These are phyloP conservation scores for Sclerotinia trifoliorum DNA, from an alignment of 2,329 filamentous ascomycete species.

Conservation along the genomic window DNA sequence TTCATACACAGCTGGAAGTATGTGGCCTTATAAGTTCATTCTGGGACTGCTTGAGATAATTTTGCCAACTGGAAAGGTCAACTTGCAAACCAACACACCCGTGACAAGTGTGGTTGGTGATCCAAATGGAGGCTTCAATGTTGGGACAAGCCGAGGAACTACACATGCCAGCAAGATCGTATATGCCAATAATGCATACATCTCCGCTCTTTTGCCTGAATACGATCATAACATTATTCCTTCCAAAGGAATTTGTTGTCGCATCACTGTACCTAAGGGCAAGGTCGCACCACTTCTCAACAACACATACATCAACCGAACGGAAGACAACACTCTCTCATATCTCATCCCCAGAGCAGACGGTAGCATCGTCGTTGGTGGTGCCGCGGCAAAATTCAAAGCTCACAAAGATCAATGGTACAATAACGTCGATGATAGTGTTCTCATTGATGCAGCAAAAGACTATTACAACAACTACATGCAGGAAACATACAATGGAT, in stretches of 20 bases:
- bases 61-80: constrained; percentile 45
- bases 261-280: constrained; percentile 35
- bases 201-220: constrained; percentile 57
- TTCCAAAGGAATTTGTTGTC: constrained; percentile 49
- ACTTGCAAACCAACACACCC: constrained; percentile 53
- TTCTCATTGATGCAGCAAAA: constrained; percentile 43
- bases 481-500: constrained; percentile 43
- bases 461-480: constrained; percentile 47
- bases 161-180: constrained; percentile 56
- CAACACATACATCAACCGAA: constrained; percentile 28
- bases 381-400: constrained; percentile 43
- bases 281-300: constrained; percentile 26
- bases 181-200: constrained; percentile 68
- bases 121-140: constrained; percentile 42
- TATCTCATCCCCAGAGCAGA: constrained; percentile 39
- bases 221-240: constrained; percentile 55
- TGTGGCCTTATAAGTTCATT: constrained; percentile 62
- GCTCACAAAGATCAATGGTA: constrained; percentile 44
- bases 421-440: constrained; percentile 47
- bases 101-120: constrained; percentile 37
- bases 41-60: constrained; percentile 51
- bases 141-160: constrained; percentile 54
- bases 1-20: constrained; percentile 29
- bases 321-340: constrained; percentile 22
- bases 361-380: constrained; percentile 42